phyloP scores from a whole-genome alignment of 495 filamentous ascomycete genomes.

The Cenococcum geophilum region DNA sequence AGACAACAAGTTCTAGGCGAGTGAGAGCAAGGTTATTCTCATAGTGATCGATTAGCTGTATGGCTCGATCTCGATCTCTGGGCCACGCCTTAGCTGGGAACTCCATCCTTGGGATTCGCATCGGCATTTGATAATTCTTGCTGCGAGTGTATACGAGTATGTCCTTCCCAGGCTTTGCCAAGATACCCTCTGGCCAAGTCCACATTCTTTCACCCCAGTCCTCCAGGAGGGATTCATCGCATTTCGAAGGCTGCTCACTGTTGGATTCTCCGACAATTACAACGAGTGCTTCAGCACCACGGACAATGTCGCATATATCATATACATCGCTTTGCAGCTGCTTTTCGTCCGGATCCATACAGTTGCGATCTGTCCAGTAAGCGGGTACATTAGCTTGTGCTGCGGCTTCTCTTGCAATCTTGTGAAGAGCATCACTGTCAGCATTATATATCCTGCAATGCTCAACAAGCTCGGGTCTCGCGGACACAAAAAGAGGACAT shows the following conservation, averaged over 20 bases:
- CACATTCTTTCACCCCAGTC: slow-evolving; percentile 45
- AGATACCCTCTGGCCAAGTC: slow-evolving; percentile 45
- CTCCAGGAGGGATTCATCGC: slow-evolving; percentile 25
- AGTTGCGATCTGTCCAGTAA: slow-evolving; percentile 36
- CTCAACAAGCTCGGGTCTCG: too few species aligned
- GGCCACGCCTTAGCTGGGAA: slow-evolving; percentile 26
- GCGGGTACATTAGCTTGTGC: slow-evolving; percentile 21
- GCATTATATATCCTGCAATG: too few species aligned
- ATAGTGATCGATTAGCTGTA: slow-evolving; percentile 41
- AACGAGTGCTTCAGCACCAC: slow-evolving; percentile 35
- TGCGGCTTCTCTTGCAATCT: too few species aligned
- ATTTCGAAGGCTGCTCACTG: slow-evolving; percentile 1
- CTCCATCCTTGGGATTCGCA: slow-evolving; percentile 12
- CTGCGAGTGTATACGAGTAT: slow-evolving; percentile 35
- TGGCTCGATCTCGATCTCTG: background rate
- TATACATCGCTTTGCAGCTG: slow-evolving; percentile 29
- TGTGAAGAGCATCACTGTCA: too few species aligned
- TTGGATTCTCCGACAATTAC: slow-evolving; percentile 28
- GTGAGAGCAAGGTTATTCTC: slow-evolving; percentile 38
- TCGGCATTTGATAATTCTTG: slow-evolving; percentile 8
- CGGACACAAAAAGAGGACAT: too few species aligned
- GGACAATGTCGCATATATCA: slow-evolving; percentile 41
- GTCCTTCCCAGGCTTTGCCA: slow-evolving; percentile 29
- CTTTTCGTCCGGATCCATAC: slow-evolving; percentile 7
- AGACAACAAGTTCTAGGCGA: slow-evolving; percentile 37